phyloP scores from a whole-genome alignment of 176 grass and related monocot species.

The Aegilops bicornis region DNA sequence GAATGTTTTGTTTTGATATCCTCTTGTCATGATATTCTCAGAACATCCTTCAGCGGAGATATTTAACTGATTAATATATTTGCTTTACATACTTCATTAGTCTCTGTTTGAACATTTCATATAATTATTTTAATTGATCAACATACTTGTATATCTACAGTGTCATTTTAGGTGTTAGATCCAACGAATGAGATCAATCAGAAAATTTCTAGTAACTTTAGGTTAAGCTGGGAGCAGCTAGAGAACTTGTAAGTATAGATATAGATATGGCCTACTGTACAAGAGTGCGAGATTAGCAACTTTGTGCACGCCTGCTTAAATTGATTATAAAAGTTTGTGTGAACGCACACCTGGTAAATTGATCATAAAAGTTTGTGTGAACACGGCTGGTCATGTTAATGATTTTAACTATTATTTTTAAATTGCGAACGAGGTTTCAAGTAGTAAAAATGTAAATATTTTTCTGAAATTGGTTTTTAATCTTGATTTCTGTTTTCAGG shows the following conservation, averaged over 20 bases:
- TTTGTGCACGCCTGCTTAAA: neutral
- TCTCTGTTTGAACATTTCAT: neutral
- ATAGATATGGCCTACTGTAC: neutral
- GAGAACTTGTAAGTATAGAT: conserved; percentile 4
- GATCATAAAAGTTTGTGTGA: neutral
- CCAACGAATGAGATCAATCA: neutral
- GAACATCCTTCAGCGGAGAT: neutral
- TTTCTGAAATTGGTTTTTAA: conserved; percentile 4
- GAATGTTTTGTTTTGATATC: neutral
- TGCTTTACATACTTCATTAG: neutral
- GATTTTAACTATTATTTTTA: neutral
- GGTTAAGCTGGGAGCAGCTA: neutral
- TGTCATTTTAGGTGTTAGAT: neutral
- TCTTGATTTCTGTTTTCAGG: conserved; percentile 50
- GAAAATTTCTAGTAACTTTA: neutral
- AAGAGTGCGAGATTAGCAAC: neutral
- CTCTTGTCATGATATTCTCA: neutral
- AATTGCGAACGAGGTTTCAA: neutral
- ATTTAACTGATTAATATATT: neutral
- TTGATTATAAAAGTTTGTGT: neutral
- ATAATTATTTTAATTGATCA: conserved; percentile 16
- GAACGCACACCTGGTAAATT: neutral
- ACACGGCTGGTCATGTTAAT: neutral
- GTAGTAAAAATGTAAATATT: neutral
- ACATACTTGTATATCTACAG: neutral